A percentile compares a stretch with the other conserved stretches of the same genome.
phyloP scores from a whole-genome alignment of 495 filamentous ascomycete species.

The Podospora pseudocomata region DNA sequence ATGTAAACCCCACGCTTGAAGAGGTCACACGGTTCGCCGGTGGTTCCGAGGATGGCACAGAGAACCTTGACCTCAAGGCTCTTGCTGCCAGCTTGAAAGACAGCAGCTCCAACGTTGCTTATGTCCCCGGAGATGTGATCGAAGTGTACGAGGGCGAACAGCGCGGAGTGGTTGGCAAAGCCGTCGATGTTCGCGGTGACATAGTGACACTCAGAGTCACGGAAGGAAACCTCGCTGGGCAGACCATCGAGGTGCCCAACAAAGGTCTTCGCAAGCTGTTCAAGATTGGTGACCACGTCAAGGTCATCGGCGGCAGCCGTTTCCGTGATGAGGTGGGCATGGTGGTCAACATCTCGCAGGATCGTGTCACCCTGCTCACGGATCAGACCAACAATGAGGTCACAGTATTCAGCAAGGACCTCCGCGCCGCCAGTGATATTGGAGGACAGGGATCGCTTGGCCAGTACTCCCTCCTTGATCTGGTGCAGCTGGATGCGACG shows the following conservation, averaged over 20 bases:
- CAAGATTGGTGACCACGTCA: constrained; percentile 92
- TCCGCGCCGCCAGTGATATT: constrained; percentile 87
- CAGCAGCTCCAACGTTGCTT: constrained; percentile 68
- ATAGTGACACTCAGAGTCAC: constrained; percentile 89
- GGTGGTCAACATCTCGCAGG: constrained; percentile 87
- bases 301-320: constrained; percentile 92
- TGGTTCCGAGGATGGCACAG: constrained; percentile 82
- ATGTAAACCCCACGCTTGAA: constrained; percentile 89
- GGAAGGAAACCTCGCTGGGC: constrained; percentile 75
- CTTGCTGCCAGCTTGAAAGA: constrained; percentile 83
- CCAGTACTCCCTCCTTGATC: constrained; percentile 85
- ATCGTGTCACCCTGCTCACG: constrained; percentile 84
- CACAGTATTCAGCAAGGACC: constrained; percentile 96
- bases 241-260: constrained; percentile 85
- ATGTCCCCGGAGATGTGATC: constrained; percentile 86
- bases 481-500: constrained; percentile 88
- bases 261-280: constrained; percentile 93
- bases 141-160: constrained; percentile 97
- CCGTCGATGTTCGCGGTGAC: constrained; percentile 79
- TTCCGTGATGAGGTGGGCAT: constrained; percentile 93
- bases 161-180: constrained; percentile 80
- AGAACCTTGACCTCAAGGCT: constrained; percentile 87
- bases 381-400: constrained; percentile 91
- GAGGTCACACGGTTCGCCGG: constrained; percentile 93
- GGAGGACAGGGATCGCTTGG: constrained; percentile 74